Evolutionary conservation across 169 alveolate species (phyloP).

Genomic region (Cryptosporidium parvum): DNA sequence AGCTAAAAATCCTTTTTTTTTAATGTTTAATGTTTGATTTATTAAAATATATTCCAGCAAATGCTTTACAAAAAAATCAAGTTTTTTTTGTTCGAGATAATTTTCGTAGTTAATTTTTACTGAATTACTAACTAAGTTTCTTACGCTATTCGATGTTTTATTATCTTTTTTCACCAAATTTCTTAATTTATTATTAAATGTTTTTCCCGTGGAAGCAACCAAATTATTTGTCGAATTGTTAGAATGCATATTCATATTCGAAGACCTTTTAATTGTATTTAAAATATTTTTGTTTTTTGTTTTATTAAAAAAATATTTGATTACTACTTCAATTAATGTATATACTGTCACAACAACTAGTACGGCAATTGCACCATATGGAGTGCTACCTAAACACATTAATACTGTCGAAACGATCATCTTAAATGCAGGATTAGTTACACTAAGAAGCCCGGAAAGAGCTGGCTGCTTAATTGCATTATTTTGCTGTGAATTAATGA

Average conservation of each 20-base stretch:
- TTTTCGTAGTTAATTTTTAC: background rate
- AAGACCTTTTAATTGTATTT: conserved; percentile 2
- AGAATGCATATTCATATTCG: background rate
- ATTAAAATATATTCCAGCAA: background rate
- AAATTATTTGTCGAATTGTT: background rate
- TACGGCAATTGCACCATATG: conserved; percentile 73
- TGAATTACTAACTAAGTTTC: background rate
- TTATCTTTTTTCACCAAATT: background rate
- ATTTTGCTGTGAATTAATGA: background rate
- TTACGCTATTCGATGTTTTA: background rate
- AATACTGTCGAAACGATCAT: conserved; percentile 61
- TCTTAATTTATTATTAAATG: background rate
- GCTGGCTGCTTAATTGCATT: background rate
- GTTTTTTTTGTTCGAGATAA: background rate
- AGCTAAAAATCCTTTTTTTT: background rate
- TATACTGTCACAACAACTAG: conserved; percentile 63
- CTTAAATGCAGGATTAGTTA: conserved; percentile 63
- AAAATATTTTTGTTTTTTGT: conserved; percentile 43
- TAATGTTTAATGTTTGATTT: background rate
- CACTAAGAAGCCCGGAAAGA: conserved; percentile 27
- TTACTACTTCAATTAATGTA: conserved; percentile 58
- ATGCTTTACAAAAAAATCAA: background rate
- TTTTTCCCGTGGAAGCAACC: background rate
- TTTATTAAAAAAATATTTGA: conserved; percentile 35
- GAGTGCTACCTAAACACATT: conserved; percentile 69